phyloP scores from a whole-genome alignment of 2,329 filamentous ascomycete species.

The Fusarium bulbicola region DNA sequence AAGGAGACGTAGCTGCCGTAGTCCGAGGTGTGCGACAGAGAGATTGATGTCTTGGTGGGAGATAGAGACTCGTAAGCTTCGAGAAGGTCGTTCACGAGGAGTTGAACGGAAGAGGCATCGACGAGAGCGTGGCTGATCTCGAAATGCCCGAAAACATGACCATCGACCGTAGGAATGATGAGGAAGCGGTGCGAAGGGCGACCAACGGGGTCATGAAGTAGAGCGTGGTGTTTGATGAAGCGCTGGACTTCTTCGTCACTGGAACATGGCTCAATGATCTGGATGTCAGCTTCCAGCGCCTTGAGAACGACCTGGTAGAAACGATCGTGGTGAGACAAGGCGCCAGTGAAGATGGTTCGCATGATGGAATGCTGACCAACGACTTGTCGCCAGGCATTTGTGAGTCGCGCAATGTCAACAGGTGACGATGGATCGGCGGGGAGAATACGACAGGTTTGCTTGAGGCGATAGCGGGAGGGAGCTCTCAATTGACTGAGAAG shows the following conservation, averaged over 20 bases:
- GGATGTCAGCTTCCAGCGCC: background rate
- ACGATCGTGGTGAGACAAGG: background rate
- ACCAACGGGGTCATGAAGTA: background rate
- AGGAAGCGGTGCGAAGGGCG: background rate
- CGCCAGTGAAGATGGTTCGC: background rate
- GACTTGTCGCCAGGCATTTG: background rate
- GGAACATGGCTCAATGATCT: background rate
- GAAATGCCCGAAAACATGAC: background rate
- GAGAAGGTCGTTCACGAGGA: background rate
- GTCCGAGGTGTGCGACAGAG: background rate
- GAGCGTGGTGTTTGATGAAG: background rate
- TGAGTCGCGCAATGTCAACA: accelerated
- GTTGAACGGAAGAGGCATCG: background rate
- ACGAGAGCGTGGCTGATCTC: background rate
- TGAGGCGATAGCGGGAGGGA: background rate
- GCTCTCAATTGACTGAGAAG: background rate
- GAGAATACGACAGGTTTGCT: background rate
- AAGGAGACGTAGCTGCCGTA: background rate
- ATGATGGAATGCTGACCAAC: background rate
- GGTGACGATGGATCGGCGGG: background rate
- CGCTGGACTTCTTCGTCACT: background rate
- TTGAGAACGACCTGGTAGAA: background rate
- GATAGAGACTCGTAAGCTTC: background rate
- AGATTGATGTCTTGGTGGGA: background rate
- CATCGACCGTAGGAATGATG: background rate